phyloP scores from a whole-genome alignment of 306 rosid species.

The Lablab purpureus region DNA sequence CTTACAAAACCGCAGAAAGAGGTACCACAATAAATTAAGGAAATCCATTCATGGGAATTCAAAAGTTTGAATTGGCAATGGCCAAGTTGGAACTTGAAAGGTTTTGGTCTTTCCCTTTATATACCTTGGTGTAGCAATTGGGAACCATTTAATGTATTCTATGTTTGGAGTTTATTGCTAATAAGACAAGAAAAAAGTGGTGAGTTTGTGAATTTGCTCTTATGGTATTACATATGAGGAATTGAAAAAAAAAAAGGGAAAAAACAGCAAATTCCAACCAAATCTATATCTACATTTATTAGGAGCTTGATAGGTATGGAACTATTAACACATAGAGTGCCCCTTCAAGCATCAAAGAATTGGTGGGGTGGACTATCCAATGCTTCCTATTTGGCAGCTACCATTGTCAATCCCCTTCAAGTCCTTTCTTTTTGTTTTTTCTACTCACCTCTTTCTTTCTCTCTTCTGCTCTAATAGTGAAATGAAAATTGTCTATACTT shows the following conservation, averaged over 20 bases:
- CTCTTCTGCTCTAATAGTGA: constrained; percentile 47
- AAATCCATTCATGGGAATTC: constrained; percentile 1
- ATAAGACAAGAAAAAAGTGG: not conserved
- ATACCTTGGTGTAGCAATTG: not conserved
- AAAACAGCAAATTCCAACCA: constrained; percentile 41
- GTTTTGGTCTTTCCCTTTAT: not conserved
- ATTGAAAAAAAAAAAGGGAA: constrained; percentile 13
- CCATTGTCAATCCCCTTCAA: constrained; percentile 66
- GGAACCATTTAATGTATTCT: constrained; percentile 10
- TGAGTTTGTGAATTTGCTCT: not conserved
- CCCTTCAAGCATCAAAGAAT: constrained; percentile 81
- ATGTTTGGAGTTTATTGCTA: constrained; percentile 23
- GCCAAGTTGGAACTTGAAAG: constrained; percentile 2
- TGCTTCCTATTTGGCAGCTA: constrained; percentile 60
- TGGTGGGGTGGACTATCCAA: constrained; percentile 52
- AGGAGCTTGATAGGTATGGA: constrained; percentile 69
- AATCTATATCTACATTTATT: constrained; percentile 53
- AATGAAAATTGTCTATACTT: constrained; percentile 59
- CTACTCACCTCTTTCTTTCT: not conserved
- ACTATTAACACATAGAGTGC: constrained; percentile 60
- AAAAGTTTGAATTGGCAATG: constrained; percentile 7
- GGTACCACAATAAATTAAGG: not conserved
- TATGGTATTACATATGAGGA: constrained; percentile 7
- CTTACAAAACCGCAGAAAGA: not conserved
- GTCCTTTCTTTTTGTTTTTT: constrained; percentile 18